Evolutionary conservation across 208 protist genomes (phyloP).

Genomic region (Acanthamoeba quina): DNA sequence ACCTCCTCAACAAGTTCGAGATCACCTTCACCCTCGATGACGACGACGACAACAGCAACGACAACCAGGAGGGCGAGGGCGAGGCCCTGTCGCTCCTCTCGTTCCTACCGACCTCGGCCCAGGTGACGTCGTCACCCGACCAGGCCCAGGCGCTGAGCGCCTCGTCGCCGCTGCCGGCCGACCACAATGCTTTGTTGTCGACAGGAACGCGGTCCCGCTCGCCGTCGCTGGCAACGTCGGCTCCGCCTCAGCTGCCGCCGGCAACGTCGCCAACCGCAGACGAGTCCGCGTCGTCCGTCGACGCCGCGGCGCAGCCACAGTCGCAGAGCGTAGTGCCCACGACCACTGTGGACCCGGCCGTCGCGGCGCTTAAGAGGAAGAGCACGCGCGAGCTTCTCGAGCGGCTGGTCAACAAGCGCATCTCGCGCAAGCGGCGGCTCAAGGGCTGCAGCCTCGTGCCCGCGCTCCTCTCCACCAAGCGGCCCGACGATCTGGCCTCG

Average conservation of each 20-base stretch:
- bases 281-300: not conserved
- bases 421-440: not conserved
- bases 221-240: not conserved
- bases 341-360: not conserved
- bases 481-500: not conserved
- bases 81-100: not conserved
- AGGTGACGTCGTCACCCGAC: not conserved
- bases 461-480: slow-evolving; percentile 27
- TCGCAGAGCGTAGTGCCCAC: not conserved
- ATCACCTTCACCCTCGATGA: slow-evolving; percentile 48
- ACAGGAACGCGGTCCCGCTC: not conserved
- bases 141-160: not conserved
- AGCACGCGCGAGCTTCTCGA: slow-evolving; percentile 33
- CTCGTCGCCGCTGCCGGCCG: not conserved
- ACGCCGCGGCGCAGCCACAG: not conserved
- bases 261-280: not conserved
- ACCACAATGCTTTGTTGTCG: not conserved
- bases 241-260: not conserved
- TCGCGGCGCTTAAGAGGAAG: slow-evolving; percentile 9
- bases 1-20: slow-evolving; percentile 73
- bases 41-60: not conserved
- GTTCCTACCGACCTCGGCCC: not conserved
- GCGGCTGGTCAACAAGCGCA: not conserved
- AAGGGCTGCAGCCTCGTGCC: slow-evolving; percentile 62
- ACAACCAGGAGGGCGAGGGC: not conserved